Percentiles rank a stretch among this genome's conserved stretches.
phyloP scores from a whole-genome alignment of 2,329 filamentous ascomycete species.

The Coleophoma eucalyptorum region DNA sequence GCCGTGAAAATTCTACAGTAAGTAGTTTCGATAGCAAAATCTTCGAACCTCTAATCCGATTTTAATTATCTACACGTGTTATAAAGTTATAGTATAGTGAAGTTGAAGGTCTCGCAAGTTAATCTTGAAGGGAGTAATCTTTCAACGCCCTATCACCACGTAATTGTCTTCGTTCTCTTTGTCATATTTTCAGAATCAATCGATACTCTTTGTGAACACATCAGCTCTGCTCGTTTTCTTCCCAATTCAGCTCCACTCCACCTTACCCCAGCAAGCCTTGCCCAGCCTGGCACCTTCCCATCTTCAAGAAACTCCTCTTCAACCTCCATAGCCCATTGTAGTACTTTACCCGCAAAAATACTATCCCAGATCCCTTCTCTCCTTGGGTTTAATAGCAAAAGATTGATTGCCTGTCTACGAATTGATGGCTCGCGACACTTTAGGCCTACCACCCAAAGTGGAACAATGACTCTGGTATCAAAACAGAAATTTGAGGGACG shows the following conservation, averaged over 20 bases:
- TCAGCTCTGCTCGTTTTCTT: conserved; percentile 3
- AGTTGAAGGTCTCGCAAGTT: no score
- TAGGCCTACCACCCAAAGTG: not conserved
- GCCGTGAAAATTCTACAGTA: no score
- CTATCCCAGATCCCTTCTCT: conserved; percentile 6
- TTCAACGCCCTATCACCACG: no score
- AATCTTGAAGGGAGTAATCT: no score
- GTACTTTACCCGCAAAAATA: conserved; percentile 13
- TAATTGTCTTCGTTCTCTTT: no score
- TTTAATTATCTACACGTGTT: no score
- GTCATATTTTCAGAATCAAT: no score
- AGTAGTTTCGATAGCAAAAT: no score
- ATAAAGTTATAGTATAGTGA: no score
- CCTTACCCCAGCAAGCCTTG: conserved; percentile 6
- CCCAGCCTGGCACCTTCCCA: conserved; percentile 12
- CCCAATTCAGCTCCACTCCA: conserved; percentile 5
- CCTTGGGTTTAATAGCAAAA: not conserved
- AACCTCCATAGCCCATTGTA: conserved; percentile 12
- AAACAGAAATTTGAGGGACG: not conserved
- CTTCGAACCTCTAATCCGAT: no score
- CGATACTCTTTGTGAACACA: conserved; percentile 5
- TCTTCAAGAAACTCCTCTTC: conserved; percentile 11
- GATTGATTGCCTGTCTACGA: not conserved
- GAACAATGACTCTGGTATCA: conserved; percentile 8
- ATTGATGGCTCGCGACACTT: not conserved